phyloP scores from a whole-genome alignment of 2,329 filamentous ascomycete genomes.

The Epichloe gansuensis region DNA sequence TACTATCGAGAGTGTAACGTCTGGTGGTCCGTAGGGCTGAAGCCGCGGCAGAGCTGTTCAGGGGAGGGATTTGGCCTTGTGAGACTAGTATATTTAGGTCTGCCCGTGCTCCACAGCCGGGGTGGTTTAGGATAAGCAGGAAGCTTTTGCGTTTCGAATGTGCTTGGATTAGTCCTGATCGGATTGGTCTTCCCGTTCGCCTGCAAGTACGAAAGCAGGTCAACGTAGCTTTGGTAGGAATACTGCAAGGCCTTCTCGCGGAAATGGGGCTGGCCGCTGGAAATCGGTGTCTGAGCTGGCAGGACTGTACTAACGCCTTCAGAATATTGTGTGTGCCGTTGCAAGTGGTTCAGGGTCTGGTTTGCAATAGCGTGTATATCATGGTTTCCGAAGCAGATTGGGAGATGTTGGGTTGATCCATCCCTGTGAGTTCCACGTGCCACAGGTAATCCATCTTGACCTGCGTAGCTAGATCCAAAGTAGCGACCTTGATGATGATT shows the following conservation, averaged over 20 bases:
- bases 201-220: slow-evolving; percentile 54
- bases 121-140: slow-evolving; percentile 44
- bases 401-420: background rate
- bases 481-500: background rate
- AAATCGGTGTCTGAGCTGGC: background rate
- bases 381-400: background rate
- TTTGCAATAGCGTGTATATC: background rate
- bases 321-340: background rate
- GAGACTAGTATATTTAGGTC: background rate
- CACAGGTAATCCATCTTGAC: background rate
- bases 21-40: background rate
- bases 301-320: background rate
- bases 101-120: slow-evolving; percentile 14
- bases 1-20: slow-evolving; percentile 4
- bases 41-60: background rate
- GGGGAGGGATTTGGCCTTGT: background rate
- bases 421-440: background rate
- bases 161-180: slow-evolving; percentile 24
- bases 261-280: slow-evolving; percentile 26
- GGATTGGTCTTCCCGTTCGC: slow-evolving; percentile 40
- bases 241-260: slow-evolving; percentile 56
- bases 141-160: slow-evolving; percentile 32
- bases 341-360: background rate
- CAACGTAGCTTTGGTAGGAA: slow-evolving; percentile 62
- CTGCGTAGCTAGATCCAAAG: background rate